Conservation (phyloP, 371 early-diverging fungal genomes). For the Rhizopus arrhizus region DNA sequence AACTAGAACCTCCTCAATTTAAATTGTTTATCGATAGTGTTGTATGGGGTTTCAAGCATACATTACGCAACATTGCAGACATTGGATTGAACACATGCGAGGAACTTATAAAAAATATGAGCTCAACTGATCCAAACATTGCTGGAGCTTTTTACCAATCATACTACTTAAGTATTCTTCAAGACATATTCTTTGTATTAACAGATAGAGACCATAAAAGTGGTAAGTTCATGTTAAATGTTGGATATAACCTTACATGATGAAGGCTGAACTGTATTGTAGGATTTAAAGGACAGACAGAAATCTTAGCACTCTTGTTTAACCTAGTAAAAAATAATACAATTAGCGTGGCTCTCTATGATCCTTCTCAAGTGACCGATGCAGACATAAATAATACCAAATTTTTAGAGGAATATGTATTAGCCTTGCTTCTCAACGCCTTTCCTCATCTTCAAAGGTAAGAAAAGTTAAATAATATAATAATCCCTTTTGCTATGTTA, state of each 20-base stretch:
- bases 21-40: conserved; percentile 88
- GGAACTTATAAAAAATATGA: conserved; percentile 82
- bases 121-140: conserved; percentile 72
- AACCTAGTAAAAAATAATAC: conserved; percentile 77
- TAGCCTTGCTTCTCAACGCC: conserved; percentile 77
- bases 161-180: conserved; percentile 85
- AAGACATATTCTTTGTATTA: conserved; percentile 95
- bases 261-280: not conserved
- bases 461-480: not conserved
- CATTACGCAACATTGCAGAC: conserved; percentile 96
- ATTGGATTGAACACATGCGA: conserved; percentile 81
- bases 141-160: conserved; percentile 88
- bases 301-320: conserved; percentile 89
- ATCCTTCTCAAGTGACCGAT: conserved; percentile 67
- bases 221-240: conserved; percentile 43
- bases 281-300: conserved; percentile 86
- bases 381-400: conserved; percentile 76
- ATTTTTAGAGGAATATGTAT: conserved; percentile 82
- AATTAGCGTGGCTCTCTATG: conserved; percentile 83
- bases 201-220: conserved; percentile 97
- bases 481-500: not conserved
- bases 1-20: conserved; percentile 83
- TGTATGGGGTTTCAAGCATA: conserved; percentile 99
- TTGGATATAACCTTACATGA: not conserved
- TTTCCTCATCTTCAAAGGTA: conserved; percentile 91